phyloP scores from a whole-genome alignment of 345 rosid genomes.

The Rubroshorea leprosula region DNA sequence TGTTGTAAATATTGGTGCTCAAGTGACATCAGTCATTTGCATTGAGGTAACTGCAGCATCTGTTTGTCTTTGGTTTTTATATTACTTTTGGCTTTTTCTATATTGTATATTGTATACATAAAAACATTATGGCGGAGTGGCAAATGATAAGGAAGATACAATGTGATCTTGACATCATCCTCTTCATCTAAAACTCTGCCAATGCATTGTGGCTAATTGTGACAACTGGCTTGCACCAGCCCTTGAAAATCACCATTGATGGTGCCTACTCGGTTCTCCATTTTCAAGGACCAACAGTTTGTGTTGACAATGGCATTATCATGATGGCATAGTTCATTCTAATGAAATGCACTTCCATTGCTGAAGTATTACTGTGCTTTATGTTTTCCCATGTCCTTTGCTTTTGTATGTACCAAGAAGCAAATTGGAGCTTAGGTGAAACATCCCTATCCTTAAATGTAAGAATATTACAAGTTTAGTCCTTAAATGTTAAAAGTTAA shows the following conservation, averaged over 20 bases:
- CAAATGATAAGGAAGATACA: neutral
- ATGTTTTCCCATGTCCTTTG: conserved; percentile 2
- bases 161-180: neutral
- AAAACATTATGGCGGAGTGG: neutral
- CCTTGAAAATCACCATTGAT: neutral
- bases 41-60: conserved; percentile 59
- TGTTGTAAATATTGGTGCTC: conserved; percentile 87
- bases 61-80: neutral
- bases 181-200: neutral
- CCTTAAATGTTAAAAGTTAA: too few species aligned
- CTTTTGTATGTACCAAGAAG: neutral
- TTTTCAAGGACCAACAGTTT: too few species aligned
- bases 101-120: neutral
- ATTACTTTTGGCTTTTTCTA: neutral
- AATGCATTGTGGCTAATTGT: neutral
- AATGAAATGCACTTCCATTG: too few species aligned
- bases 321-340: too few species aligned
- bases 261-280: neutral
- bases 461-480: too few species aligned
- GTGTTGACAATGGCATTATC: too few species aligned
- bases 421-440: too few species aligned
- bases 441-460: too few species aligned
- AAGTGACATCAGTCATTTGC: conserved; percentile 76
- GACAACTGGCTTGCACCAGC: neutral
- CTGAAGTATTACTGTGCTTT: neutral